Percentiles rank a stretch among this genome's conserved stretches.
Evolutionary conservation across 495 filamentous ascomycete species (phyloP).

Genomic region (Penicillium maclennaniae): DNA sequence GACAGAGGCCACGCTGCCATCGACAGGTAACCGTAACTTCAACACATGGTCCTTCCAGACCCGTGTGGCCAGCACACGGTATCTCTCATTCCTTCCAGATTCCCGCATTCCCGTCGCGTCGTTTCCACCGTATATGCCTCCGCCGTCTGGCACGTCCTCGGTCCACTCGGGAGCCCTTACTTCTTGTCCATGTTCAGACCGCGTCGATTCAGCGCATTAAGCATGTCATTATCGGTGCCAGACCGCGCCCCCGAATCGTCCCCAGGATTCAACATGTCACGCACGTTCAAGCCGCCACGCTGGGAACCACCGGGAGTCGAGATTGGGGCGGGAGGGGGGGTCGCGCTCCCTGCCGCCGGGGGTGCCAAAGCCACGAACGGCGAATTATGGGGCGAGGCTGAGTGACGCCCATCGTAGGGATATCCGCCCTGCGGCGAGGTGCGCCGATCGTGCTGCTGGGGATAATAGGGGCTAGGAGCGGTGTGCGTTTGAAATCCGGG

Average conservation of each 20-base stretch:
- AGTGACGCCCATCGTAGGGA: conserved; percentile 46
- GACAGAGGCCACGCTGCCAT: conserved; percentile 7
- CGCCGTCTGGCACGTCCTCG: background rate
- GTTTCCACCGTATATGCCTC: background rate
- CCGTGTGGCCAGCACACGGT: conserved; percentile 32
- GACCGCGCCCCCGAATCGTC: conserved; percentile 43
- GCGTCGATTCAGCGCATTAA: conserved; percentile 51
- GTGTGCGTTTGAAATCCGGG: conserved; percentile 47
- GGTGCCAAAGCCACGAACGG: conserved; percentile 45
- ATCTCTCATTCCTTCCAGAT: conserved; percentile 12
- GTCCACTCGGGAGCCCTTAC: background rate
- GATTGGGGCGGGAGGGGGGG: conserved; percentile 17
- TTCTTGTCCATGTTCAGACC: conserved; percentile 20
- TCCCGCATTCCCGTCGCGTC: conserved; percentile 9
- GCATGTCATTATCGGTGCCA: conserved; percentile 54
- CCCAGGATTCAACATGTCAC: conserved; percentile 49
- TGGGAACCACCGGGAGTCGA: conserved; percentile 36
- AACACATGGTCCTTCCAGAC: conserved; percentile 22
- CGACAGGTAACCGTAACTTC: conserved; percentile 8
- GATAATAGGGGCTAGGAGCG: conserved; percentile 45
- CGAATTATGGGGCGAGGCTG: conserved; percentile 49
- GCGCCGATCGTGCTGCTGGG: conserved; percentile 45
- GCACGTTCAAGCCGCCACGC: conserved; percentile 49
- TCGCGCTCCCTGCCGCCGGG: conserved; percentile 9
- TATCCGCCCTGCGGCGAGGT: conserved; percentile 48